Evolutionary conservation across 1,284 basidiomycete genomes (phyloP), one percentile per base, ranked within the genome.

Genomic region (Trichosporon sp.): DNA sequence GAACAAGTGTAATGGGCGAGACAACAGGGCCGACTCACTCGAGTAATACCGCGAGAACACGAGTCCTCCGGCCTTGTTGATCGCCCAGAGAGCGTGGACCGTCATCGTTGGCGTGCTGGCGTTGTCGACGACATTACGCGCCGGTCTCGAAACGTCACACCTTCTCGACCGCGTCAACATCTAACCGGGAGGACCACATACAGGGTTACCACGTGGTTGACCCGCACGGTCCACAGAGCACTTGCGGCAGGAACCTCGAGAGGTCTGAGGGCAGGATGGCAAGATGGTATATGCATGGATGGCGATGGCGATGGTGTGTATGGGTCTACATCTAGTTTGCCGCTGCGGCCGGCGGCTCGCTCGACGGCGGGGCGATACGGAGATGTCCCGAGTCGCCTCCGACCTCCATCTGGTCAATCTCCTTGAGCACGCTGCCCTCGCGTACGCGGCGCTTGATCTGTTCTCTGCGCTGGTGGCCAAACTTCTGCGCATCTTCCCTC

Each of bases 51-150:
- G 89, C 78, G 96, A 92, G 85, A 96, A 99, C 71, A 98, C 92
- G 54, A 99, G 89, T 16, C 96, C 97, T 32, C 96, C 96, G 16
- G 97, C 97, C 86, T 99, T 99, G 86, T 98, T 99, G 81, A 99
- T 98, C 73, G 98, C 92, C 95, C 84, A 85, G 43, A 85, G 72
- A 4, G 81, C 78, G 76, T 82, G 81, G 66, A 85, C 76, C 37
- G 80, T 79, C 80, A 82, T 81, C 35, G 40, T 63, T 21, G 21
- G 43, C 40, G 5, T 51, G 16, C 48, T 19, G 43, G n/a, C 32
- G 26, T 16, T n/a, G 59, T 35, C 32, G 32, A n/a, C 26, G 14
- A 35, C 59, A 63, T 63, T 32, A 37, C 59, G 59, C 54, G 21
- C 10, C 11, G 12, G 59, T 4, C 14, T 6, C 59, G 59, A 63